Evolutionary conservation across 768 basidiomycete genomes (phyloP), one percentile per base, ranked within the genome.

Genomic region (Phaeolepiota aurea): DNA sequence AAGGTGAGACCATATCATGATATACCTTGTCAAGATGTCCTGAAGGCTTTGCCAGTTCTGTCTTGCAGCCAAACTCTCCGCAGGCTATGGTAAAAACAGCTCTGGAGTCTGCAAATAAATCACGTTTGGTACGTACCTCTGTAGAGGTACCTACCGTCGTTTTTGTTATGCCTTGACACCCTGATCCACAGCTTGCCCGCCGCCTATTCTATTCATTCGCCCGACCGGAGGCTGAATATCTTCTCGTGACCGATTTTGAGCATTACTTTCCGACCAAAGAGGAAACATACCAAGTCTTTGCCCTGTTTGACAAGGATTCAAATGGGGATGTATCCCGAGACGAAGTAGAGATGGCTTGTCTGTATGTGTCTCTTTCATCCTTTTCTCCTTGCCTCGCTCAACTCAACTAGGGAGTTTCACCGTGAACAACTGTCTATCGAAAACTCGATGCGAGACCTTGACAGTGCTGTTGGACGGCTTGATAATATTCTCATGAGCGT

Each of bases 11-110:
- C 22, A 15, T 43, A 11, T 40, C n/a, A n/a, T n/a, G n/a, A n/a
- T n/a, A n/a, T n/a, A n/a, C n/a, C n/a, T n/a, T n/a, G n/a, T n/a
- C n/a, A n/a, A n/a, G n/a, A n/a, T n/a, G n/a, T n/a, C n/a, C n/a
- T 18, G 25, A 41, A 38, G 16, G 3, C 37, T 14, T 28, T 41
- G 28, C 44, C 37, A 79, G 77, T 44, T 82, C 80, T 28, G 74
- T 92, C n/a, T 61, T 93, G 15, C 89, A 92, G 56, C 90, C 90
- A 31, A 91, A 92, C 54, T 87, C 86, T 1, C 85, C 87, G 0
- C 76, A 77, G 53, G 82, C 83, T 18, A 77, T 84, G 63, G 85
- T 93, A 32, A 77, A 82, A 49, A 80, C 78, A 3, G 86, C 87
- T 3, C 63, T 96, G 13, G 73, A 78, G 45, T 86, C 82, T 1